Conservation (phyloP, 805 yeast species). For the Soucietia sequanensis region DNA sequence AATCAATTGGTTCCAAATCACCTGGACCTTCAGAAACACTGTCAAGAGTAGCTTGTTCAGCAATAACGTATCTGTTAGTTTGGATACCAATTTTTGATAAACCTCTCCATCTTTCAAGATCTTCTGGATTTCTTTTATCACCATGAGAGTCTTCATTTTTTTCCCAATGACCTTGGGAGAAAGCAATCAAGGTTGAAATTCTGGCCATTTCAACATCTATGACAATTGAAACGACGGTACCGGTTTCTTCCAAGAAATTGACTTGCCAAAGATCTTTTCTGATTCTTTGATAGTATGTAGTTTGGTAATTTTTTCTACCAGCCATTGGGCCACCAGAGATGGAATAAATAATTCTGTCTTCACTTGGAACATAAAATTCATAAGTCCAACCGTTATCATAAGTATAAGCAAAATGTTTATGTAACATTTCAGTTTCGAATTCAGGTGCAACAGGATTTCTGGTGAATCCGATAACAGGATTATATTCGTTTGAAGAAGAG, state of each 20-base stretch:
- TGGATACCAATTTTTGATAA: background rate
- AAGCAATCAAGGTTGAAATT: background rate
- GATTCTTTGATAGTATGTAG: slow-evolving; percentile 5
- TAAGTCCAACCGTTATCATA: slow-evolving; percentile 8
- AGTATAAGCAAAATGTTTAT: slow-evolving; percentile 6
- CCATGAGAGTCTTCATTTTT: background rate
- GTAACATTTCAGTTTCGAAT: slow-evolving; percentile 3
- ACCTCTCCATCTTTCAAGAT: background rate
- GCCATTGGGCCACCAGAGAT: slow-evolving; percentile 8
- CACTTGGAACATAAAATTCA: slow-evolving; percentile 6
- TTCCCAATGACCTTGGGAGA: background rate
- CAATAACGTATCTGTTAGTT: background rate
- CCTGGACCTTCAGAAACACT: background rate
- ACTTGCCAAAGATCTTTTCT: background rate
- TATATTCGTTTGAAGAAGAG: too few relatives aligned
- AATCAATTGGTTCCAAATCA: background rate
- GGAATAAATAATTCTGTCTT: slow-evolving; percentile 4
- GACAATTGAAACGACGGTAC: background rate
- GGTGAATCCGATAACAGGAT: slow-evolving; percentile 5
- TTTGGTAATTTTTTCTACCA: slow-evolving; percentile 6
- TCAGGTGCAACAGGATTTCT: slow-evolving; percentile 3
- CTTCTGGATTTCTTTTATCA: background rate
- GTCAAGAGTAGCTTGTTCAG: background rate
- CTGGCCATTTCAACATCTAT: background rate
- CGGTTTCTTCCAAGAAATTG: background rate